These are phyloP conservation scores for Fusarium sp. DNA, from an alignment of 2,329 filamentous ascomycete genomes.

Conservation along the genomic window DNA sequence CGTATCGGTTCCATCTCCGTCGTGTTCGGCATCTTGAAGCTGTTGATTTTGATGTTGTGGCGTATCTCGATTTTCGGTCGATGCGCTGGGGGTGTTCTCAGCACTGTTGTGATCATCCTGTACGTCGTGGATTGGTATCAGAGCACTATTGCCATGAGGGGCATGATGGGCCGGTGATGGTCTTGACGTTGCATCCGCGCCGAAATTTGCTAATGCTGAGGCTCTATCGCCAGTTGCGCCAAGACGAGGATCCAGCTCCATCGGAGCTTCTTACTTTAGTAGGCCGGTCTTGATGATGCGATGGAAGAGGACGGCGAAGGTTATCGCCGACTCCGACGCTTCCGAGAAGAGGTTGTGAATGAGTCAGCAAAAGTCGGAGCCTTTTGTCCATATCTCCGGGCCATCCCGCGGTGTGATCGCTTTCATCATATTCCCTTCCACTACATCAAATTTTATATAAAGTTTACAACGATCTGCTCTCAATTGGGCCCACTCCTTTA, in stretches of 20 bases:
- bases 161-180: conserved; percentile 31
- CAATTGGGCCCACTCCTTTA: not conserved
- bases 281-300: conserved; percentile 25
- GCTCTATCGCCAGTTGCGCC: conserved; percentile 38
- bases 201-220: conserved; percentile 22
- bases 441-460: not conserved
- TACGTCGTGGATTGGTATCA: conserved; percentile 21
- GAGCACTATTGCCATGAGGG: not conserved
- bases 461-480: not conserved
- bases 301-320: conserved; percentile 40
- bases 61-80: conserved; percentile 31
- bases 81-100: conserved; percentile 36
- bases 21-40: conserved; percentile 31
- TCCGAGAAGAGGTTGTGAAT: conserved; percentile 1
- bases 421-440: not conserved
- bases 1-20: conserved; percentile 54
- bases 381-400: conserved; percentile 7
- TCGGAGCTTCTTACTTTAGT: conserved; percentile 33
- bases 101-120: conserved; percentile 21
- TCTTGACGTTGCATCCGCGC: conserved; percentile 18
- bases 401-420: not conserved
- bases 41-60: conserved; percentile 22
- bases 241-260: conserved; percentile 49
- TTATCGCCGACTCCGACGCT: conserved; percentile 47
- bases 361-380: conserved; percentile 36